These are phyloP conservation scores for Camellia lanceoleosa DNA, from an alignment of 148 eudicot genomes.

Conservation along the genomic window DNA sequence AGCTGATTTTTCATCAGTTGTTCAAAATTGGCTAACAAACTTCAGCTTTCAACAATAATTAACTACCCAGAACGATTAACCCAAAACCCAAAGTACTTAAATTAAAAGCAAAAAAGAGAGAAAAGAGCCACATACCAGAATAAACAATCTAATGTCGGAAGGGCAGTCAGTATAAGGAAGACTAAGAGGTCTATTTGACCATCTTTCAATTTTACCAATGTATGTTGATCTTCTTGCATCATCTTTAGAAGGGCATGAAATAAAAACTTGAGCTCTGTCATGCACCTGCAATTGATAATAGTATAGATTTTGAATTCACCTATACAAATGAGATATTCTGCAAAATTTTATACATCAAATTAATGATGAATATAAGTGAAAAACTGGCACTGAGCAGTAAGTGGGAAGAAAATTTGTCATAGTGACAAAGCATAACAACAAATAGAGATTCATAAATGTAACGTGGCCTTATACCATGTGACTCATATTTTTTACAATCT, in stretches of 20 bases:
- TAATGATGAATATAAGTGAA: neutral
- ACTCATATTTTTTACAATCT: neutral
- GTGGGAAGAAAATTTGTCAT: neutral
- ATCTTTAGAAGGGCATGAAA: constrained; percentile 54
- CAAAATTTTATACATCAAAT: neutral
- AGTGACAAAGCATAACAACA: neutral
- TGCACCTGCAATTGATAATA: constrained; percentile 54
- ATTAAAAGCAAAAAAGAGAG: neutral
- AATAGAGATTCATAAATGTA: neutral
- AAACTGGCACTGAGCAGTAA: neutral
- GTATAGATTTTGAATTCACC: neutral
- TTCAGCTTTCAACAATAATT: neutral
- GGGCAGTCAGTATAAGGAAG: constrained; percentile 57
- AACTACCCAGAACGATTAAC: neutral
- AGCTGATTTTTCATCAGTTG: neutral
- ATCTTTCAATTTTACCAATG: constrained; percentile 63
- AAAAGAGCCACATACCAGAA: constrained; percentile 56
- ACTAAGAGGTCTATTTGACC: constrained; percentile 67
- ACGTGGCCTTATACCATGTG: neutral
- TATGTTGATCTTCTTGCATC: constrained; percentile 49
- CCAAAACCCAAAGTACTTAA: constrained; percentile 4
- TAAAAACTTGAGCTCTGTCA: constrained; percentile 90
- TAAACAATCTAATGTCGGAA: constrained; percentile 46
- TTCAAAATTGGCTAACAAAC: neutral
- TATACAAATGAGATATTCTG: neutral